Conservation (phyloP, 2,329 filamentous ascomycete genomes). For the Graphiopsis chlorocephala region DNA sequence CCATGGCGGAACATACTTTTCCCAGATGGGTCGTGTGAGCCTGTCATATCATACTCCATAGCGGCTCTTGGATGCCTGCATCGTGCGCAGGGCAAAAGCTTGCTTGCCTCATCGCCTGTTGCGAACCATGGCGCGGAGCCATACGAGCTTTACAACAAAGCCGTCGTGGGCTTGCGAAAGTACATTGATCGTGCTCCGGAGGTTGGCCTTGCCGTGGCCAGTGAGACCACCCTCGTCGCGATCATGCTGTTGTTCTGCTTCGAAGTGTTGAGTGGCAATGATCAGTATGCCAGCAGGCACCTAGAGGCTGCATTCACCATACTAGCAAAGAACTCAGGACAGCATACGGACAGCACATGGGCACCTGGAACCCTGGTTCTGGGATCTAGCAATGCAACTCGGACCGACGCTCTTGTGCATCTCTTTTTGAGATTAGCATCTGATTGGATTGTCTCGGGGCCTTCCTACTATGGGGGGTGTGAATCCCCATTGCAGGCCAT, state of each 20-base stretch:
- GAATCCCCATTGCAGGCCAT: conserved; percentile 10
- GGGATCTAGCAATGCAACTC: neutral
- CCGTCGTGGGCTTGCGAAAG: neutral
- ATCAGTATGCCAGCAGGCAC: conserved; percentile 16
- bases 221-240: conserved; percentile 14
- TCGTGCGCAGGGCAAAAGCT: neutral
- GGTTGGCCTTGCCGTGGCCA: neutral
- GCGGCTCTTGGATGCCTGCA: conserved; percentile 5
- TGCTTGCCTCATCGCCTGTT: neutral
- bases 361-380: neutral
- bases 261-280: conserved; percentile 15
- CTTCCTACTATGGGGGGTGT: neutral
- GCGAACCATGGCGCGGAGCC: neutral
- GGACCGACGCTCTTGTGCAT: conserved; percentile 13
- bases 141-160: conserved; percentile 1
- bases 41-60: neutral
- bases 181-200: conserved; percentile 8
- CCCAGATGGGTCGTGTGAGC: neutral
- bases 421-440: conserved; percentile 17
- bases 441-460: conserved; percentile 5
- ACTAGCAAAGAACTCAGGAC: neutral
- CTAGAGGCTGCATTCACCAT: conserved; percentile 6
- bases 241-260: conserved; percentile 20
- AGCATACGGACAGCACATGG: neutral
- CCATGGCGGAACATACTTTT: conserved; percentile 1